These are phyloP conservation scores for Penicillium griseofulvum DNA, from an alignment of 2,329 filamentous ascomycete genomes.

Conservation along the genomic window DNA sequence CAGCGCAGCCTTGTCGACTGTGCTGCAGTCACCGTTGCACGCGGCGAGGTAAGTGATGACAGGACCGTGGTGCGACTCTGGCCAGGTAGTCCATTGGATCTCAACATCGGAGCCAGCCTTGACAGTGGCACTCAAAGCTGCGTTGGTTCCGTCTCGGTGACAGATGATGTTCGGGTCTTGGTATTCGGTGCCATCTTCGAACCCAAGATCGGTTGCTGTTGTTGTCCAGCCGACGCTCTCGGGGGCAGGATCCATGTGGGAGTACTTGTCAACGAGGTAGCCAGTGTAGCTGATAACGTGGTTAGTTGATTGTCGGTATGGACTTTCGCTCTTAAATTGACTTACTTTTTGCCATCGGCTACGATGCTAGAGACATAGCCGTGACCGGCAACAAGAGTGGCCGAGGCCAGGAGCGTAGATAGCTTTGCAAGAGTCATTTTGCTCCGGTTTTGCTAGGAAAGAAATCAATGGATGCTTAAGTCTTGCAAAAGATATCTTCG, in stretches of 20 bases:
- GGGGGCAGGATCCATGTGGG: slow-evolving; percentile 36
- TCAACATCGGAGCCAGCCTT: slow-evolving; percentile 57
- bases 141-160: slow-evolving; percentile 56
- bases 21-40: slow-evolving; percentile 55
- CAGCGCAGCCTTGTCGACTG: slow-evolving; percentile 51
- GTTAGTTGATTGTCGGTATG: slow-evolving; percentile 12
- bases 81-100: slow-evolving; percentile 64
- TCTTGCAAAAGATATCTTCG: background rate
- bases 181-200: slow-evolving; percentile 50
- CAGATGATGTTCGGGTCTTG: slow-evolving; percentile 56
- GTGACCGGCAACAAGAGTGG: slow-evolving; percentile 35
- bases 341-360: slow-evolving; percentile 29
- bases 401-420: slow-evolving; percentile 27
- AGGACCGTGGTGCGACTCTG: slow-evolving; percentile 60
- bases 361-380: slow-evolving; percentile 35
- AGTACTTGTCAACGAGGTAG: slow-evolving; percentile 36
- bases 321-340: background rate
- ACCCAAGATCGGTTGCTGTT: slow-evolving; percentile 54
- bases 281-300: slow-evolving; percentile 40
- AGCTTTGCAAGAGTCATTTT: slow-evolving; percentile 30
- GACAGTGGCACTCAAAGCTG: slow-evolving; percentile 51
- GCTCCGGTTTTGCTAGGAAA: background rate
- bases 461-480: background rate
- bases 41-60: slow-evolving; percentile 62
- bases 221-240: slow-evolving; percentile 55